Base-by-base conservation (phyloP, 257 asterid species). In the Asclepias syriaca region DNA sequence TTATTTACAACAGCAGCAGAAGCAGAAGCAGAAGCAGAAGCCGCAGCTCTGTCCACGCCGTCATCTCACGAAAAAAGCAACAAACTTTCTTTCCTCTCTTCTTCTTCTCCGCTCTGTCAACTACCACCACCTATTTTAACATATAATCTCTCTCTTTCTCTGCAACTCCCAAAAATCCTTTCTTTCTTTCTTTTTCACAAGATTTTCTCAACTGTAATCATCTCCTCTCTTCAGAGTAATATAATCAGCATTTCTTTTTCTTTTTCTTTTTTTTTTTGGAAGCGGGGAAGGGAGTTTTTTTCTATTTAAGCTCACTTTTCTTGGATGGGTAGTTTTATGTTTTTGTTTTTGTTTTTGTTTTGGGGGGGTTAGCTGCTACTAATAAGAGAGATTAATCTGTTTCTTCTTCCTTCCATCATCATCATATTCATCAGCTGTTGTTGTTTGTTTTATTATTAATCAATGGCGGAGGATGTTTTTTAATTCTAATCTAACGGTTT, bases 31-130 rank as follows among this genome's bases (percentile, higher is more conserved):
- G 37, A 34, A 34, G 37, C 3, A 34, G 1, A 2, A 34, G 37
- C 3, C 1, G 39, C 84, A 91, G 92, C 81, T 84, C 97, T 91
- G 96, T 19, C 87, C 84, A 87, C 96, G 96, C 97, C 96, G 97
- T 93, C 97, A 91, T 83, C 82, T 84, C 81, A 79, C 78, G 80
- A 78, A 55, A 77, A 85, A 90, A 88, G 80, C 82, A 86, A 58
- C 75, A 61, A 58, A 22, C 71, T 49, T 32, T 74, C 72, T 68
- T 77, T 32, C 49, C 19, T 19, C 34, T 2, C 34, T 29, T 29
- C 34, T 29, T 29, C 34, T 29, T 66, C 39, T 40, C 16, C 19
- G 55, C 48, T 43, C 48, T 43, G 48, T 8, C 58, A 71, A 69
- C 79, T 77, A 68, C 68, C 65, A 68, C 68, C 65, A 65, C 34